Evolutionary conservation across 1,139 yeast species (phyloP).

Genomic region (Kluyveromyces marxianus): DNA sequence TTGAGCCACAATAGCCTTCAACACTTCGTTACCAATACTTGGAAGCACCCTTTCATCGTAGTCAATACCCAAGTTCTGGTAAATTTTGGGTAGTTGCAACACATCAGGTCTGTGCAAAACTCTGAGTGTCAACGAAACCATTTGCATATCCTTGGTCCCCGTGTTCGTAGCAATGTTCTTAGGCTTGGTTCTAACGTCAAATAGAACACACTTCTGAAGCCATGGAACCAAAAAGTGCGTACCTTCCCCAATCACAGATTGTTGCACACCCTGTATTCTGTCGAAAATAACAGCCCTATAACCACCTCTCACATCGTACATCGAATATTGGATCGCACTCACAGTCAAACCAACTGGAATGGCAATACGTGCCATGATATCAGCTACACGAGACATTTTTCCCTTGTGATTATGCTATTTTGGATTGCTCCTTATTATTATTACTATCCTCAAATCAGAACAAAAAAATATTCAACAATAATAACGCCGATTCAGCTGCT

Average conservation of each 20-base stretch:
- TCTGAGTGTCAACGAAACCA: constrained; percentile 86
- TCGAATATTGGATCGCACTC: constrained; percentile 60
- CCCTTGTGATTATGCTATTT: background rate
- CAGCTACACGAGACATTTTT: constrained; percentile 21
- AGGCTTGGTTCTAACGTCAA: constrained; percentile 89
- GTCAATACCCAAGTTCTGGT: constrained; percentile 86
- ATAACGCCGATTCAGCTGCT: too few relatives aligned
- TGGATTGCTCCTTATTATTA: background rate
- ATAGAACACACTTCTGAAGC: constrained; percentile 85
- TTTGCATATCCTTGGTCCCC: constrained; percentile 95
- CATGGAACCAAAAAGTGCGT: constrained; percentile 94
- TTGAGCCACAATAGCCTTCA: constrained; percentile 93
- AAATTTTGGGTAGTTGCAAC: constrained; percentile 68
- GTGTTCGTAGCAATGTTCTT: constrained; percentile 91
- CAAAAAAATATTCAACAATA: too few relatives aligned
- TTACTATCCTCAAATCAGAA: too few relatives aligned
- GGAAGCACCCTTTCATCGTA: constrained; percentile 97
- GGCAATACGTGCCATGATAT: constrained; percentile 40
- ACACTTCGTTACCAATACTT: constrained; percentile 92
- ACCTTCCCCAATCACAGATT: constrained; percentile 87
- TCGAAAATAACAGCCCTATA: constrained; percentile 93
- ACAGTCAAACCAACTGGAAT: constrained; percentile 63
- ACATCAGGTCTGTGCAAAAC: constrained; percentile 95
- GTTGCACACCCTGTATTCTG: constrained; percentile 82
- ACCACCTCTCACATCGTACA: constrained; percentile 95